Evolutionary conservation across 2,329 filamentous ascomycete genomes (phyloP), one percentile per base, ranked within the genome.

Genomic region (Claviceps purpurea): DNA sequence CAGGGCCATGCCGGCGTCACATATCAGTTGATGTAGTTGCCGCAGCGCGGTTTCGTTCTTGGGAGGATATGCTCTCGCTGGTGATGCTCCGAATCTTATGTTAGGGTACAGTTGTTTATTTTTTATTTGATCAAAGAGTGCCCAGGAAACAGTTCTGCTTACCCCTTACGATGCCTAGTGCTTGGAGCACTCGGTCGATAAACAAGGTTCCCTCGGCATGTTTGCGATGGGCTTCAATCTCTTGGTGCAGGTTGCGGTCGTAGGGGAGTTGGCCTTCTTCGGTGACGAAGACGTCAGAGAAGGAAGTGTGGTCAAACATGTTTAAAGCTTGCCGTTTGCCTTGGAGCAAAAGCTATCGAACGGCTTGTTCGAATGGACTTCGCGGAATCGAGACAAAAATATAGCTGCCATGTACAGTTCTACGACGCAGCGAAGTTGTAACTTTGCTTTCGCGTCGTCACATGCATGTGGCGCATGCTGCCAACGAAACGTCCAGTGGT

Each of bases 101-200:
- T 45, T 30, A 45, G 43, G 14, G n/a, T 16, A 30, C 8, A 43
- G 8, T 22, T 3, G 16, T 45, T 26, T 8, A 20, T 26, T 30
- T 26, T 45, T 26, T 8, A 20, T 26, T 30, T 26, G 7, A 30
- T 10, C 14, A 10, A 14, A 13, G 16, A 10, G 3, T 18, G n/a
- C 18, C 30, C 16, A 1, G 24, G 5, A n/a, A 5, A 52, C 14
- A 10, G 3, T 22, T 26, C 4, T 40, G 20, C 41, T 41, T 67
- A 88, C 87, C 78, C 68, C 85, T 82, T 58, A 76, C 74, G 53
- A 93, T 78, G 30, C 84, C 81, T 30, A 91, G 71, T 0, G 84
- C 75, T 52, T 77, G 79, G 55, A 93, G 71, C 42, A 94, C 79
- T 51, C 85, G 81, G 65, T 94, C 88, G 62, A 91, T 84, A 67